These are phyloP conservation scores for Aureobasidium sp. DNA, from an alignment of 2,329 filamentous ascomycete genomes.

Conservation along the genomic window DNA sequence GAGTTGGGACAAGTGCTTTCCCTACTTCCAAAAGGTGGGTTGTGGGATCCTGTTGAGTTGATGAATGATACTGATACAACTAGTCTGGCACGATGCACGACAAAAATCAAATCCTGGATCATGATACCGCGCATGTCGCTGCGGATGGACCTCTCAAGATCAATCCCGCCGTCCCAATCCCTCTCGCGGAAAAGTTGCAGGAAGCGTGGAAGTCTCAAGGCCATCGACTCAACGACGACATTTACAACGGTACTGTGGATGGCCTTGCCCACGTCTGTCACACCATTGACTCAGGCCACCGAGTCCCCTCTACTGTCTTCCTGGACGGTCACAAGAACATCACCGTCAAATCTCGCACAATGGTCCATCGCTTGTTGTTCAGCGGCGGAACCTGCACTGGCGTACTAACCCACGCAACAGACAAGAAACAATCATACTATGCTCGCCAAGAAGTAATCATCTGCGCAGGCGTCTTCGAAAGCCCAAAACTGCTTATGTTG, in stretches of 20 bases:
- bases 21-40: constrained; percentile 45
- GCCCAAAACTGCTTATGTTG: constrained; percentile 46
- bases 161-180: background rate
- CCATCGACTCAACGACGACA: constrained; percentile 5
- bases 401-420: background rate
- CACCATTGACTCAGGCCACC: constrained; percentile 10
- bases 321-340: constrained; percentile 13
- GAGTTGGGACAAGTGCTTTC: constrained; percentile 45
- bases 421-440: background rate
- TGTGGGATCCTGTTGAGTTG: background rate
- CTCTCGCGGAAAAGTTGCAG: background rate
- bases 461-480: constrained; percentile 45
- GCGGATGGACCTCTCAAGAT: background rate
- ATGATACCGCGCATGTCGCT: background rate
- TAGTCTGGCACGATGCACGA: constrained; percentile 46
- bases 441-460: constrained; percentile 43
- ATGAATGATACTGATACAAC: background rate
- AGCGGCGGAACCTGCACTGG: background rate
- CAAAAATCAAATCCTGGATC: constrained; percentile 23
- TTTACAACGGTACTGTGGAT: constrained; percentile 11
- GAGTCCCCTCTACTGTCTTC: background rate
- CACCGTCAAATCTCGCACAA: constrained; percentile 10
- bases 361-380: background rate
- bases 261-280: constrained; percentile 10
- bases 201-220: constrained; percentile 1